Evolutionary conservation across 2,329 filamentous ascomycete species (phyloP).

Genomic region (Alternaria longipes): DNA sequence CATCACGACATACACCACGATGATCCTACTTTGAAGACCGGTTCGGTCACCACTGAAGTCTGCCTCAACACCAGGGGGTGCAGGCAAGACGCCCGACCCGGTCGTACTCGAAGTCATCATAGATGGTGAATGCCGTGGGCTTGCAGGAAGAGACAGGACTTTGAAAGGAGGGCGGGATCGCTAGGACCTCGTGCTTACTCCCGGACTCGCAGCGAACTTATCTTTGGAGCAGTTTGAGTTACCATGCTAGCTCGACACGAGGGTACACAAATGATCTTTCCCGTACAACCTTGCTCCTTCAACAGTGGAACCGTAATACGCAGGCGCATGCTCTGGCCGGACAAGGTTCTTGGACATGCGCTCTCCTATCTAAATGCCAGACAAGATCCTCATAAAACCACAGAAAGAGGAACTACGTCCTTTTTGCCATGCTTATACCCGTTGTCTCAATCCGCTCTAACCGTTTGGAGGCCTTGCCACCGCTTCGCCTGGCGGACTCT

Average conservation of each 20-base stretch:
- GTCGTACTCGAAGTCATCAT: conserved; percentile 11
- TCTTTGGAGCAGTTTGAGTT: conserved; percentile 11
- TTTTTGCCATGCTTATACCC: background rate
- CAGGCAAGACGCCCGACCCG: conserved; percentile 18
- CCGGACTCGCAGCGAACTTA: conserved; percentile 16
- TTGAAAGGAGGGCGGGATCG: conserved; percentile 3
- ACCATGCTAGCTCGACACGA: conserved; percentile 8
- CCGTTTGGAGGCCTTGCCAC: background rate
- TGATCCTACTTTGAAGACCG: conserved; percentile 19
- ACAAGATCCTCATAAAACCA: conserved; percentile 1
- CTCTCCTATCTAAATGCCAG: background rate
- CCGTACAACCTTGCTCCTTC: conserved; percentile 11
- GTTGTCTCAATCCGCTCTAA: background rate
- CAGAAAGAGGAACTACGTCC: background rate
- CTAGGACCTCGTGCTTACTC: background rate
- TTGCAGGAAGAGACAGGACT: background rate
- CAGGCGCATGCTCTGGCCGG: background rate
- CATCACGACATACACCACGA: conserved; percentile 23
- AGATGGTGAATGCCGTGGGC: background rate
- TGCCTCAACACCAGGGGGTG: conserved; percentile 13
- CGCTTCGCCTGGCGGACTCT: background rate
- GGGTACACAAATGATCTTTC: conserved; percentile 4
- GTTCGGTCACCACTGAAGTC: conserved; percentile 22
- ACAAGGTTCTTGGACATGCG: conserved; percentile 1
- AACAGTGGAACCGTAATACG: conserved; percentile 19